Evolutionary conservation across 352 stramenopile species (phyloP).

Genomic region (Ophiocytium majus): DNA sequence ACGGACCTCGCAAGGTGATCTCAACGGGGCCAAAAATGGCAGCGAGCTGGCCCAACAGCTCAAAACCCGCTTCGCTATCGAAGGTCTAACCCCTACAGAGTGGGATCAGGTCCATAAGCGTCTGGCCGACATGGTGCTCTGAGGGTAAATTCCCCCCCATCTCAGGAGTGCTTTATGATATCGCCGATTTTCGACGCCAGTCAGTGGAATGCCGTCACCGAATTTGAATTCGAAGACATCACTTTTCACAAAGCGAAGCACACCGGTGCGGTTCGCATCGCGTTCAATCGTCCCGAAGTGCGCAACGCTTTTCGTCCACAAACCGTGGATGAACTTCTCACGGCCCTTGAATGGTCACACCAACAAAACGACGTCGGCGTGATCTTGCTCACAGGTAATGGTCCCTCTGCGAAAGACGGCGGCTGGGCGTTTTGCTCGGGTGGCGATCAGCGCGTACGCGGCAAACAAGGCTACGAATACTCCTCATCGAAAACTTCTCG

Average conservation of each 20-base stretch:
- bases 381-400: slow-evolving; percentile 2
- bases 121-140: too few relatives aligned
- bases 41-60: too few relatives aligned
- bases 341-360: slow-evolving; percentile 4
- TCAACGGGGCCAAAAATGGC: too few relatives aligned
- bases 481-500: background rate
- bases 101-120: too few relatives aligned
- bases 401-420: background rate
- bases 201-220: background rate
- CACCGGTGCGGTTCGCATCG: slow-evolving; percentile 4
- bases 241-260: slow-evolving; percentile 10
- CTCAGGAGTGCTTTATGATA: background rate
- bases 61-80: too few relatives aligned
- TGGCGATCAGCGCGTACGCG: background rate
- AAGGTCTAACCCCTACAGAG: too few relatives aligned
- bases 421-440: slow-evolving; percentile 5
- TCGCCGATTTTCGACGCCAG: background rate
- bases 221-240: slow-evolving; percentile 2
- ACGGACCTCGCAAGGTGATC: too few relatives aligned
- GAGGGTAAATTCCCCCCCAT: too few relatives aligned
- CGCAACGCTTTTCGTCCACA: slow-evolving; percentile 16
- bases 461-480: slow-evolving; percentile 6
- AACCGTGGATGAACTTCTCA: slow-evolving; percentile 6
- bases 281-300: background rate
- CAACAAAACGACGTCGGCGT: background rate